A percentile compares a stretch with the other conserved stretches of the same genome.
phyloP scores from a whole-genome alignment of 1,284 basidiomycete species.

The Psilocybe mexicana region DNA sequence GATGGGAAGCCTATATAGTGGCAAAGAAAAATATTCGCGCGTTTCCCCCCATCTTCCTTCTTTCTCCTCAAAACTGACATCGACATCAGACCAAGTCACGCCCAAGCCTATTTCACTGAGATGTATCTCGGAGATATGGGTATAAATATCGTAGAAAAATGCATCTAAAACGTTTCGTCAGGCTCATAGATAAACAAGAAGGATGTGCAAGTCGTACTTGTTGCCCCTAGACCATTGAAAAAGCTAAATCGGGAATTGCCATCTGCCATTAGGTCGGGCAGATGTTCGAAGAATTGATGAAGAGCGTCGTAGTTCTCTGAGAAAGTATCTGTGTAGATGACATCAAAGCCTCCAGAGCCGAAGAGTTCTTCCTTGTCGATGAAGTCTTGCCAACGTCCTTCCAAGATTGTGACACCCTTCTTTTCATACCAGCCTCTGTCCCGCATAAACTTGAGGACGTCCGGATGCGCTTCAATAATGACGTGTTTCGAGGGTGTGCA shows the following conservation, averaged over 20 bases:
- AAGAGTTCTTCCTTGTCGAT: slow-evolving; percentile 58
- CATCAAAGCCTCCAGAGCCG: slow-evolving; percentile 75
- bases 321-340: slow-evolving; percentile 95
- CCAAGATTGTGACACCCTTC: slow-evolving; percentile 78
- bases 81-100: slow-evolving; percentile 75
- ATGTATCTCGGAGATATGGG: slow-evolving; percentile 84
- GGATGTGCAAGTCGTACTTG: slow-evolving; percentile 54
- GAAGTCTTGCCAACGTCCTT: slow-evolving; percentile 92
- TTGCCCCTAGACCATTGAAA: slow-evolving; percentile 96
- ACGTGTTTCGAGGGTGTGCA: slow-evolving; percentile 74
- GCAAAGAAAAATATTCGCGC: slow-evolving; percentile 70
- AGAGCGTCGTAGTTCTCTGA: slow-evolving; percentile 87
- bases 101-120: slow-evolving; percentile 78
- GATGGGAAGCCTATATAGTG: slow-evolving; percentile 66
- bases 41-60: slow-evolving; percentile 69
- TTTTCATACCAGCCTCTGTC: slow-evolving; percentile 75
- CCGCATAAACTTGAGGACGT: slow-evolving; percentile 82
- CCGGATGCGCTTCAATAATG: slow-evolving; percentile 95
- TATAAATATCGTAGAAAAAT: slow-evolving; percentile 92
- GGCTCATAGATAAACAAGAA: not conserved
- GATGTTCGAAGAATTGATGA: slow-evolving; percentile 78
- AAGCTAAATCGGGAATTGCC: slow-evolving; percentile 87
- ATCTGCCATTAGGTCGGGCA: slow-evolving; percentile 82
- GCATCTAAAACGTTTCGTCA: slow-evolving; percentile 52
- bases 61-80: slow-evolving; percentile 46